Base-by-base conservation (phyloP, 805 yeast genomes). In the Myxozyma mucilagina region DNA sequence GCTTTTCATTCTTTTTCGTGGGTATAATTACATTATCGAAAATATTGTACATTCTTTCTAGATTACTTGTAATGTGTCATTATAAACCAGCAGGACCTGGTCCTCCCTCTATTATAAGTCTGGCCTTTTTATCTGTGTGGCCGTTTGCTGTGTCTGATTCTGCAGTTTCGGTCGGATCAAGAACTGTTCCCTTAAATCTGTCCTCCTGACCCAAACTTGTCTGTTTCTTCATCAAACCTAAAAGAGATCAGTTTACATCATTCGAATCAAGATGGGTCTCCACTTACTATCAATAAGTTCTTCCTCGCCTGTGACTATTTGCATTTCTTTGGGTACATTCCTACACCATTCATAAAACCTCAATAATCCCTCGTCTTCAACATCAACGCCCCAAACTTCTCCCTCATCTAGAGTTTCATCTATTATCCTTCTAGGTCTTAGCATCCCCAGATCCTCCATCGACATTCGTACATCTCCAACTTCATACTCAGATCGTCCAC, bases 391-490 rank as follows among this genome's bases (percentile, higher is more conserved):
- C 56, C 51, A 47, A 43, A 38, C 64, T 32, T 52, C 67, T 16
- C 55, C 60, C 13, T 49, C 59, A n/a, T 58, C 57, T 16, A 59
- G 65, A 4, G 48, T n/a, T 6, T 64, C 69, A 16, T 65, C 61
- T 4, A 49, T 31, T n/a, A 64, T 54, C 45, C 62, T 36, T 60
- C 31, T 38, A 0, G 93, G 91, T 47, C 83, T 82, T 16, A 90
- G 74, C 47, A 87, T 74, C 14, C 86, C 87, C 61, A 84, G 83
- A 44, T 38, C 41, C 36, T 83, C 79, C 74, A 92, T 78, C 0
- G 94, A 90, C 69, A 84, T 84, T 16, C 89, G 76, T 5, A 89
- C 77, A 71, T 93, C 98, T 61, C 84, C 87, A 1, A 89, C 71
- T 14, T 72, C 78, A 4, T 84, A 78, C 11, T 77, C 79, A 8